Conservation (phyloP, 2,329 filamentous ascomycete species). For the Ophiosphaerella korrae region DNA sequence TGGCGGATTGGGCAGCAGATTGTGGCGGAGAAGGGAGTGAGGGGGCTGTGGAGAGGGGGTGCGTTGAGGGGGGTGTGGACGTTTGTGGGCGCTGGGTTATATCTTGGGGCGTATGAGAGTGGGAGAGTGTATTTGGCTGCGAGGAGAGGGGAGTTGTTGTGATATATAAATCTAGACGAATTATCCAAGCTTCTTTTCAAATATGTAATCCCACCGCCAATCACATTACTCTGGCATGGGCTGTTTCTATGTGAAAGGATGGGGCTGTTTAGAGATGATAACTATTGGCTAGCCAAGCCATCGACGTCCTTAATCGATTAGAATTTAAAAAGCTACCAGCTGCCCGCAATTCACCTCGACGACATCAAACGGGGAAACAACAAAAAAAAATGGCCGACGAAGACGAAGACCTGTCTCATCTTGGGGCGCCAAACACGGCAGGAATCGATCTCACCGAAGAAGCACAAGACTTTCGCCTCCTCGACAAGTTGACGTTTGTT, state of each 20-base stretch:
- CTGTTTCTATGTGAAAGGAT: no score
- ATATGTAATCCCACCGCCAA: no score
- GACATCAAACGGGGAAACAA: not conserved
- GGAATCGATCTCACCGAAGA: slow-evolving; percentile 71
- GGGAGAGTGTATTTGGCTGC: slow-evolving; percentile 63
- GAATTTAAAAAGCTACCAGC: slow-evolving; percentile 10
- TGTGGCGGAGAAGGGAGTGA: slow-evolving; percentile 68
- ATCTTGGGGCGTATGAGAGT: slow-evolving; percentile 84
- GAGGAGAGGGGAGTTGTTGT: slow-evolving; percentile 42
- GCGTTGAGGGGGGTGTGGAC: slow-evolving; percentile 78
- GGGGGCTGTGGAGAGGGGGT: slow-evolving; percentile 78
- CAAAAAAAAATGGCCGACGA: slow-evolving; percentile 39
- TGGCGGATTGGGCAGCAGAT: slow-evolving; percentile 69
- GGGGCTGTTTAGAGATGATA: no score
- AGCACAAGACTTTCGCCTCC: slow-evolving; percentile 84
- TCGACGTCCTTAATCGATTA: slow-evolving; percentile 14
- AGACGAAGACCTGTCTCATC: slow-evolving; percentile 41
- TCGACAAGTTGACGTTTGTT: slow-evolving; percentile 61
- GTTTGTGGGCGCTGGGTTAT: slow-evolving; percentile 79
- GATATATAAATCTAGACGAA: not conserved
- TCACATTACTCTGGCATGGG: no score
- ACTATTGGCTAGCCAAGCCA: slow-evolving; percentile 7
- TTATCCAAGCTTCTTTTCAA: no score
- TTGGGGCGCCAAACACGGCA: slow-evolving; percentile 26
- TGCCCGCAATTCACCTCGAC: not conserved